Conservation (phyloP, 2,329 filamentous ascomycete genomes). For the Samsoniella hepiali region DNA sequence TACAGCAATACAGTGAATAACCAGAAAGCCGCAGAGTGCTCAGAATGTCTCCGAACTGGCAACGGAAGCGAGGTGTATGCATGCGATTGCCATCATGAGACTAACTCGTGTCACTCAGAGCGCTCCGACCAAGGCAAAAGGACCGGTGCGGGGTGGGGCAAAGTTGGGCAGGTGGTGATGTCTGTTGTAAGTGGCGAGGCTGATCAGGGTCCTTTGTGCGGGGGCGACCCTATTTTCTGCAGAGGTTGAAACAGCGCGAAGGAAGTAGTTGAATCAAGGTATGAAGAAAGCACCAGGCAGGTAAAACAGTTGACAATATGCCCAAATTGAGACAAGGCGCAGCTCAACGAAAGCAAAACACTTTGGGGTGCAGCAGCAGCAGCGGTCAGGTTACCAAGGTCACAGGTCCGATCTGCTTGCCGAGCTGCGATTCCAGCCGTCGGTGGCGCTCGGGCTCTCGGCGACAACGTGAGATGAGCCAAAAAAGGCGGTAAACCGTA, state of each 20-base stretch:
- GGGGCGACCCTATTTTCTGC: background rate
- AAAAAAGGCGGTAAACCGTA: constrained; percentile 2
- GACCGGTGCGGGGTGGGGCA: background rate
- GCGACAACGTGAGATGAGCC: background rate
- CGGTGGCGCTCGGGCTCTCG: background rate
- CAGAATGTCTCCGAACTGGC: background rate
- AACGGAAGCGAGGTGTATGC: background rate
- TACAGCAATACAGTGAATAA: background rate
- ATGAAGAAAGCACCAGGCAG: no score
- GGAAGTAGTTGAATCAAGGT: background rate
- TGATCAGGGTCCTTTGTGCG: constrained; percentile 14
- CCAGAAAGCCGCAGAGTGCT: background rate
- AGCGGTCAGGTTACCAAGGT: background rate
- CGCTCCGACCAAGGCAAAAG: background rate
- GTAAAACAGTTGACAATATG: background rate
- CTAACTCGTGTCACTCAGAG: background rate
- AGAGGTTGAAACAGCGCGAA: background rate
- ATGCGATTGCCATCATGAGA: constrained; percentile 4
- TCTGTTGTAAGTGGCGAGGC: background rate
- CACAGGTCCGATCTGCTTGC: background rate
- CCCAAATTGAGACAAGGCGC: no score
- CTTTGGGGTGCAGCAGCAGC: no score
- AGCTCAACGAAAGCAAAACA: background rate
- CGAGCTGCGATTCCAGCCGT: background rate
- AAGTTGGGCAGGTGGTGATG: background rate